Evolutionary conservation across 2,329 filamentous ascomycete species (phyloP).

Genomic region (Sarocladium kiliense): DNA sequence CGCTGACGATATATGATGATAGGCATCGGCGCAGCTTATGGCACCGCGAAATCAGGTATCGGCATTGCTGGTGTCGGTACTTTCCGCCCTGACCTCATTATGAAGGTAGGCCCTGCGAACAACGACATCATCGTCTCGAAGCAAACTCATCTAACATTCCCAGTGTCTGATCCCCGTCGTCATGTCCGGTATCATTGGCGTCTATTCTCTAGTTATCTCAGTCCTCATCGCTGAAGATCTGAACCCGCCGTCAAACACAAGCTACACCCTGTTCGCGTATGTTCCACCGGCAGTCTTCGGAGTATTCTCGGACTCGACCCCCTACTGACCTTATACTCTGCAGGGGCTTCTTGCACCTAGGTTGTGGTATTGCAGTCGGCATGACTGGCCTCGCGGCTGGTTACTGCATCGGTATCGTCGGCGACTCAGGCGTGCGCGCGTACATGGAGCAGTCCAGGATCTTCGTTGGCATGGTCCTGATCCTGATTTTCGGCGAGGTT

Average conservation of each 20-base stretch:
- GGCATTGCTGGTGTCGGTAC: constrained; percentile 82
- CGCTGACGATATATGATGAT: constrained; percentile 12
- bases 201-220: constrained; percentile 94
- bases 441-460: constrained; percentile 96
- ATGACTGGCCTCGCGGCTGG: constrained; percentile 89
- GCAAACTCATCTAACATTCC: constrained; percentile 12
- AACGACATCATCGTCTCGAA: background rate
- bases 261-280: constrained; percentile 81
- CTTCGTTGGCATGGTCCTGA: constrained; percentile 98
- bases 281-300: constrained; percentile 22
- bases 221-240: constrained; percentile 94
- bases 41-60: constrained; percentile 83
- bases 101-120: constrained; percentile 62
- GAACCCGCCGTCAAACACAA: constrained; percentile 57
- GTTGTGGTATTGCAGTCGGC: constrained; percentile 83
- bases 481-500: constrained; percentile 97
- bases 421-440: constrained; percentile 86
- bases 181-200: constrained; percentile 99
- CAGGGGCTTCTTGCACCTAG: constrained; percentile 90
- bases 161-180: constrained; percentile 83
- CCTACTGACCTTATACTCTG: constrained; percentile 15
- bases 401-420: constrained; percentile 93
- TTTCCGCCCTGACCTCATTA: constrained; percentile 81
- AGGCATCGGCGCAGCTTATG: constrained; percentile 74
- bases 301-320: background rate